Percentiles rank a stretch among this genome's conserved stretches.
Evolutionary conservation across 208 protist species (phyloP).

Genomic region (Lotmaria passim): DNA sequence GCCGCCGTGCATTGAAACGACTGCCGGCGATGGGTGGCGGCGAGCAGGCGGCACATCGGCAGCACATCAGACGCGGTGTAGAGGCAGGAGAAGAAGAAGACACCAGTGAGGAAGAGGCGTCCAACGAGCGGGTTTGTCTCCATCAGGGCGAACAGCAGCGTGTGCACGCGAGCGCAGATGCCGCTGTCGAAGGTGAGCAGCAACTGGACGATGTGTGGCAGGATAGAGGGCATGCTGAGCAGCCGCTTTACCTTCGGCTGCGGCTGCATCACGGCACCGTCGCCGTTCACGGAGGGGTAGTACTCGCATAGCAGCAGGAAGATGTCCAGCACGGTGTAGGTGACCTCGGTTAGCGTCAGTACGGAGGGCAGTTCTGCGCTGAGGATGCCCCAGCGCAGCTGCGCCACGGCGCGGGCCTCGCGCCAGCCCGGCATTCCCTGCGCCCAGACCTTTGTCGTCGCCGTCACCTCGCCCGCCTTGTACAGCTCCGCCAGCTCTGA

Average conservation of each 20-base stretch:
- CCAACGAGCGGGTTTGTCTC: constrained; percentile 86
- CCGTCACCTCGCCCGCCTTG: constrained; percentile 46
- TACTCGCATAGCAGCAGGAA: constrained; percentile 87
- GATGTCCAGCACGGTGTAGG: constrained; percentile 89
- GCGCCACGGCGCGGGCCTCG: constrained; percentile 80
- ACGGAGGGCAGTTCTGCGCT: constrained; percentile 58
- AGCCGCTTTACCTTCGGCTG: constrained; percentile 92
- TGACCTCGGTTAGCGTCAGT: constrained; percentile 90
- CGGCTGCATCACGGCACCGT: constrained; percentile 92
- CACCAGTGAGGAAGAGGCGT: constrained; percentile 92
- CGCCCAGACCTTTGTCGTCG: constrained; percentile 92
- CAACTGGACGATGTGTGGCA: constrained; percentile 95
- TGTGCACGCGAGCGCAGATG: constrained; percentile 83
- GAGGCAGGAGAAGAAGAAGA: constrained; percentile 95
- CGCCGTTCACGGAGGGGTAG: constrained; percentile 85
- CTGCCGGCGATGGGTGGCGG: constrained; percentile 88
- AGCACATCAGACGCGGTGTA: constrained; percentile 95
- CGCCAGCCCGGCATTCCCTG: constrained; percentile 95
- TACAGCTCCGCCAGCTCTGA: constrained; percentile 68
- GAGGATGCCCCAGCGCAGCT: constrained; percentile 93
- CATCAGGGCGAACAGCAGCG: constrained; percentile 87
- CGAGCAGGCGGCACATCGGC: constrained; percentile 84
- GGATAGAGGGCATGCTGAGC: constrained; percentile 74
- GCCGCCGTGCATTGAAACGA: constrained; percentile 65
- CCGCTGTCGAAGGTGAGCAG: constrained; percentile 92